Evolutionary conservation across 257 asterid species (phyloP).

Genomic region (Solanum piurae): DNA sequence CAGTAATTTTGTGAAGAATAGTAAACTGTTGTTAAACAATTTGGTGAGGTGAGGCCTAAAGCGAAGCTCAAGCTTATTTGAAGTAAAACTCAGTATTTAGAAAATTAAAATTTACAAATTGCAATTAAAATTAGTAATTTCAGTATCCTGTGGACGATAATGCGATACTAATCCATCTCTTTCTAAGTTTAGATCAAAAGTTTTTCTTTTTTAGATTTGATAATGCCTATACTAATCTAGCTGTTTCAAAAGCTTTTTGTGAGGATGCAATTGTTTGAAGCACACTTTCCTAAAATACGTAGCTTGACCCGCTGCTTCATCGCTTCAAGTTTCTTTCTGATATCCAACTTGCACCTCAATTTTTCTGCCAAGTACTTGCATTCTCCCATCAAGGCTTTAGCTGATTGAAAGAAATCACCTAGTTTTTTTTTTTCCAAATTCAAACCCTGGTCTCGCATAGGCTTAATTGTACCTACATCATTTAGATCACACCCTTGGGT

Average conservation of each 20-base stretch:
- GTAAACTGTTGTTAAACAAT: not conserved
- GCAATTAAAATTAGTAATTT: not conserved
- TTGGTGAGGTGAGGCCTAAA: not conserved
- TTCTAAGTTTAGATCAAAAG: not conserved
- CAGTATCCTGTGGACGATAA: not conserved
- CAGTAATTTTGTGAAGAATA: not conserved
- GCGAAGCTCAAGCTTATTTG: not conserved
- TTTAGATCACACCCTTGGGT: not conserved
- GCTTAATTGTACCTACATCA: not conserved
- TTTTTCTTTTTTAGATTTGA: not conserved
- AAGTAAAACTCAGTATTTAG: not conserved
- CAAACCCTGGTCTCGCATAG: not conserved
- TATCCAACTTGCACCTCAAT: not conserved
- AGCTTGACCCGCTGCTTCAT: not conserved
- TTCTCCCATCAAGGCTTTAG: not conserved
- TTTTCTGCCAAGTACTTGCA: not conserved
- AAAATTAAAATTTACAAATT: not conserved
- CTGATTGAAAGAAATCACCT: not conserved
- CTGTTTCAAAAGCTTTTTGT: not conserved
- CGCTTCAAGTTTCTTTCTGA: not conserved
- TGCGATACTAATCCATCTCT: not conserved
- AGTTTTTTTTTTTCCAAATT: not conserved
- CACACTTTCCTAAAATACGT: not conserved
- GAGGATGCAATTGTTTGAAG: not conserved
- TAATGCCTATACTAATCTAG: not conserved